Evolutionary conservation across 352 stramenopile genomes (phyloP), one percentile per base, ranked within the genome.

Genomic region (Globisporangium spiculum): DNA sequence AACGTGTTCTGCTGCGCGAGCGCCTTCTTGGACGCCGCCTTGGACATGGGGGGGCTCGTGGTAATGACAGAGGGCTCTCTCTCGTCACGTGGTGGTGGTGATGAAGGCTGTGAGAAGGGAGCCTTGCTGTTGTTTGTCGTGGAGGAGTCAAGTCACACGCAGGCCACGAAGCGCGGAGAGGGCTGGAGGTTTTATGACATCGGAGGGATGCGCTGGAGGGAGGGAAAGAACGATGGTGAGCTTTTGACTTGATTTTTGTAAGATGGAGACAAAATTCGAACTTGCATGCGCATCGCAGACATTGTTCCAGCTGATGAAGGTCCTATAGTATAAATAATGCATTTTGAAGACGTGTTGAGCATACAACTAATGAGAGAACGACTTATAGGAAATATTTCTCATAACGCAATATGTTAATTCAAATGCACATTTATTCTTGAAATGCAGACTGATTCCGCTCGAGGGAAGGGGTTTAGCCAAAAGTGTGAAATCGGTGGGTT

Each of bases 1-100:
- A 66, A 66, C 60, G 60, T 66, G 26, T 66, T 57, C 30, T 66
- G 60, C 27, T 66, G 60, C 27, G 24, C 26, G 36, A 52, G 38
- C 22, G 56, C 32, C 18, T 41, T 50, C 18, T 52, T 53, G 14
- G 18, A 24, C 24, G 32, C 34, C 24, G 41, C 10, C 36, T 55
- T 50, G 38, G 34, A 64, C 58, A 54, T 65, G n/a, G 41, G 16
- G 18, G 4, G 18, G 14, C 41, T 50, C 41, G 41, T n/a, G 41
- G 41, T n/a, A 50, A 50, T 50, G 41, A 50, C 10, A 16, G 16
- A 46, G 38, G 14, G 14, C 38, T 18, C 38, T 46, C 36, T 14
- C 36, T 44, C 10, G 38, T 46, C 38, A 16, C 41, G 12, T 50
- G 12, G 12, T 50, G 14, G 41, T 50, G 41, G 41, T 22, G 41